Conservation (phyloP, 768 basidiomycete species). For the Sistotremastrum niveocremeum region DNA sequence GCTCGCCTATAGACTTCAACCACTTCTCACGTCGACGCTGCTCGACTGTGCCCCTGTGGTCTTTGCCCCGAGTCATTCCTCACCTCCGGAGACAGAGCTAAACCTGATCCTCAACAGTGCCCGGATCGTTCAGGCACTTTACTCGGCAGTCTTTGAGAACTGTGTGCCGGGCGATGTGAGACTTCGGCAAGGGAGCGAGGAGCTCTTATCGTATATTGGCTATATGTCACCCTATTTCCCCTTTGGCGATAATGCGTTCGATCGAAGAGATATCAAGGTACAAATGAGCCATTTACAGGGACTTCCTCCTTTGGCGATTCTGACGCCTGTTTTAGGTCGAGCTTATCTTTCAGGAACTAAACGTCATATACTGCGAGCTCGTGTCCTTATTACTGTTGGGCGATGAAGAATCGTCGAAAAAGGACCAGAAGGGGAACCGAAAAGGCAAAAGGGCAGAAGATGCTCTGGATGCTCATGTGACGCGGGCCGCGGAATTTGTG, state of each 20-base stretch:
- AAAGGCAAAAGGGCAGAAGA: background rate
- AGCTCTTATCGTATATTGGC: constrained; percentile 45
- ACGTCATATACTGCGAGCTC: constrained; percentile 67
- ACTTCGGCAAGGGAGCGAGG: constrained; percentile 28
- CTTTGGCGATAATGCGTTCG: constrained; percentile 31
- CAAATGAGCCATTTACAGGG: background rate
- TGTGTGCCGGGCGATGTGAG: constrained; percentile 4
- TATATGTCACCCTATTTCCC: constrained; percentile 83
- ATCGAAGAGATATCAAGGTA: constrained; percentile 47
- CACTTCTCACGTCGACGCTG: constrained; percentile 69
- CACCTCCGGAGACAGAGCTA: constrained; percentile 44
- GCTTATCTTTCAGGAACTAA: constrained; percentile 54
- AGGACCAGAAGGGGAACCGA: too few species aligned
- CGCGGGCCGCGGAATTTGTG: constrained; percentile 48
- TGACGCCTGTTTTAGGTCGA: constrained; percentile 34
- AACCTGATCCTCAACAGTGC: constrained; percentile 44
- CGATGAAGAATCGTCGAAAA: too few species aligned
- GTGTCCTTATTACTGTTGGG: constrained; percentile 44
- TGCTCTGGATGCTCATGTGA: constrained; percentile 24
- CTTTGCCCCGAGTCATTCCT: constrained; percentile 50
- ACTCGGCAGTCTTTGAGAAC: constrained; percentile 38
- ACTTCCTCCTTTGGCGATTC: background rate
- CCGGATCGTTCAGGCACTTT: constrained; percentile 46
- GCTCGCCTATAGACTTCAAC: constrained; percentile 61
- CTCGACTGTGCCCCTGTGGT: constrained; percentile 77